Conservation (phyloP, 164 flowering plant genomes). For the Platanus orientalis region DNA sequence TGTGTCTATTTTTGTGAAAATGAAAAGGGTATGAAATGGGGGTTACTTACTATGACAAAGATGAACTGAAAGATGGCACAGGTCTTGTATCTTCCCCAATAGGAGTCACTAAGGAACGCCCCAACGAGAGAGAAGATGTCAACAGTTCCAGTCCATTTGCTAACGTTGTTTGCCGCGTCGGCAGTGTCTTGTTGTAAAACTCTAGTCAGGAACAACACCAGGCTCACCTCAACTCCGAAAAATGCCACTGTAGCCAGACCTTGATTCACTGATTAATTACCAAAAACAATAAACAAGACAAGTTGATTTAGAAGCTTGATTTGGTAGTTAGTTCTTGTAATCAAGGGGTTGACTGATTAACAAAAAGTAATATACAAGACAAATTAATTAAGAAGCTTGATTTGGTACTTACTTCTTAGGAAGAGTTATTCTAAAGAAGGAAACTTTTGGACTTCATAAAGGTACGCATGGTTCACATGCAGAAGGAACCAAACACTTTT, state of each 20-base stretch:
- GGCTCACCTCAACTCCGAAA: slow-evolving; percentile 90
- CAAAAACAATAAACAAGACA: slow-evolving; percentile 3
- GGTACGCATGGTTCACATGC: too few relatives aligned
- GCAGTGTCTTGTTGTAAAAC: slow-evolving; percentile 75
- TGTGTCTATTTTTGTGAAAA: too few relatives aligned
- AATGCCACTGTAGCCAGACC: slow-evolving; percentile 91
- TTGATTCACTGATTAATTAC: slow-evolving; percentile 78
- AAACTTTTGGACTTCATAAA: too few relatives aligned
- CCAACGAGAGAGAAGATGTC: slow-evolving; percentile 91
- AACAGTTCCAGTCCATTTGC: slow-evolving; percentile 98
- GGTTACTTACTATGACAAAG: slow-evolving; percentile 61
- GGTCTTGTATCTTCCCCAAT: slow-evolving; percentile 95
- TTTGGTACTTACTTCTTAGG: too few relatives aligned
- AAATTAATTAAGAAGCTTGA: too few relatives aligned
- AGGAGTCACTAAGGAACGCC: slow-evolving; percentile 92
- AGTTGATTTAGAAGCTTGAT: background rate
- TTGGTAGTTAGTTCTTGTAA: background rate
- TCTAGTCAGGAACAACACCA: slow-evolving; percentile 86
- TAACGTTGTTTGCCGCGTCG: slow-evolving; percentile 85
- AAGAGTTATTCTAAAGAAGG: too few relatives aligned
- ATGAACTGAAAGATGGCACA: slow-evolving; percentile 84
- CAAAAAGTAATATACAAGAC: too few relatives aligned
- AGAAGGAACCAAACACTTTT: too few relatives aligned
- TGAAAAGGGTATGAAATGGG: background rate
- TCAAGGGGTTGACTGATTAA: too few relatives aligned